Conservation (phyloP, 129 eudicot genomes). For the Flaveria ramosissima region DNA sequence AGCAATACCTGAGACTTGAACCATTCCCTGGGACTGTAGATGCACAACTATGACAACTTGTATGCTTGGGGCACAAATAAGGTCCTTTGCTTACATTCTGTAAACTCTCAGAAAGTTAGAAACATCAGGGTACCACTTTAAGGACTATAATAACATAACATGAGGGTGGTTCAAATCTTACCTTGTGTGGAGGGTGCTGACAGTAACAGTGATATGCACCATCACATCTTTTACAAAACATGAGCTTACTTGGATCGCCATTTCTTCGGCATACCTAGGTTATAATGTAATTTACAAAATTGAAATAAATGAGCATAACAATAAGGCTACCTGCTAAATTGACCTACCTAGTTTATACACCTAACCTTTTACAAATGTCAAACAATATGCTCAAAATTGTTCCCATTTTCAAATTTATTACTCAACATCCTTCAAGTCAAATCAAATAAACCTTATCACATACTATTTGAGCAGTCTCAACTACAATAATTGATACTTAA, state of each 20-base stretch:
- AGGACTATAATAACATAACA: neutral
- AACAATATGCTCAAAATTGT: neutral
- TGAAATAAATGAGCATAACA: neutral
- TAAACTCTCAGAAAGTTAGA: slow-evolving; percentile 15
- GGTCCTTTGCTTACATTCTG: slow-evolving; percentile 94
- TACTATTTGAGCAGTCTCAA: neutral
- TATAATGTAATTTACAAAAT: neutral
- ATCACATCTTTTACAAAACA: slow-evolving; percentile 97
- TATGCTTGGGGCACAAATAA: slow-evolving; percentile 94
- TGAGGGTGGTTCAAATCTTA: slow-evolving; percentile 20
- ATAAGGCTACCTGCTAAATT: slow-evolving; percentile 15
- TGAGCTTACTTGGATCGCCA: slow-evolving; percentile 87
- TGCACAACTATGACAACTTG: slow-evolving; percentile 95
- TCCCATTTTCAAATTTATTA: neutral
- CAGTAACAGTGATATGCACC: slow-evolving; percentile 98
- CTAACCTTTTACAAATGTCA: neutral
- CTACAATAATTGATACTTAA: neutral
- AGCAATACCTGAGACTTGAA: slow-evolving; percentile 76
- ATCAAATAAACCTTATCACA: neutral
- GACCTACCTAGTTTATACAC: slow-evolving; percentile 14
- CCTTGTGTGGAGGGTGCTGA: slow-evolving; percentile 99
- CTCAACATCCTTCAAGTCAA: neutral
- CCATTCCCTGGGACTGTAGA: slow-evolving; percentile 97
- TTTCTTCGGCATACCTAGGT: slow-evolving; percentile 78
- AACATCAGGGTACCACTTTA: slow-evolving; percentile 7